Conservation (phyloP, 192 early-diverging fungal genomes). For the Tieghemiomyces parasiticus region DNA sequence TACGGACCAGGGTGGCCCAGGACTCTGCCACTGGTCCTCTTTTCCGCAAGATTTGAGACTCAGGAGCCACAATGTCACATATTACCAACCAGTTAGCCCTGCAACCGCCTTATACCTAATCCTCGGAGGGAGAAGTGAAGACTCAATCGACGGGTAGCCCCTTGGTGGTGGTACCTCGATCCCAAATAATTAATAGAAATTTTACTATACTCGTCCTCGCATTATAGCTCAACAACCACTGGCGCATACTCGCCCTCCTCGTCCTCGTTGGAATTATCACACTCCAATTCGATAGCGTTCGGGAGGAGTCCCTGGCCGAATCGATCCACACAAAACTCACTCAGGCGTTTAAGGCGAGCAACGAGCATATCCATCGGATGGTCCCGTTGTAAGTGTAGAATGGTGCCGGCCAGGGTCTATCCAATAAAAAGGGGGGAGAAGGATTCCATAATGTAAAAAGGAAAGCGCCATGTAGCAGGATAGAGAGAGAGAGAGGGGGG, state of each 20-base stretch:
- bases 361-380: conserved; percentile 16
- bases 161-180: too few species aligned
- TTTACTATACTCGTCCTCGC: too few species aligned
- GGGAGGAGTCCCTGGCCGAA: conserved; percentile 51
- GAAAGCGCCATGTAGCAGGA: conserved; percentile 8
- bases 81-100: too few species aligned
- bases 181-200: too few species aligned
- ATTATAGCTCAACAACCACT: conserved; percentile 37
- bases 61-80: too few species aligned
- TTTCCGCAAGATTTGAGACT: too few species aligned
- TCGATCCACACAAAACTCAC: conserved; percentile 30
- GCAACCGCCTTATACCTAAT: too few species aligned
- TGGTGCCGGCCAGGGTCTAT: too few species aligned
- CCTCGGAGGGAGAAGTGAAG: too few species aligned
- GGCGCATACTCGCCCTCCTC: conserved; percentile 59
- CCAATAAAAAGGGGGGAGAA: conserved; percentile 25
- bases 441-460: conserved; percentile 17
- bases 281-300: conserved; percentile 26
- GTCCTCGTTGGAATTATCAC: conserved; percentile 20
- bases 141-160: too few species aligned
- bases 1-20: too few species aligned
- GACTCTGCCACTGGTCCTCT: too few species aligned
- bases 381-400: conserved; percentile 16
- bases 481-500: conserved; percentile 14
- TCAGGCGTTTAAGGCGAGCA: conserved; percentile 25